Evolutionary conservation across 306 rosid species (phyloP), one percentile per base, ranked within the genome.

Genomic region (Arachis hypogaea): DNA sequence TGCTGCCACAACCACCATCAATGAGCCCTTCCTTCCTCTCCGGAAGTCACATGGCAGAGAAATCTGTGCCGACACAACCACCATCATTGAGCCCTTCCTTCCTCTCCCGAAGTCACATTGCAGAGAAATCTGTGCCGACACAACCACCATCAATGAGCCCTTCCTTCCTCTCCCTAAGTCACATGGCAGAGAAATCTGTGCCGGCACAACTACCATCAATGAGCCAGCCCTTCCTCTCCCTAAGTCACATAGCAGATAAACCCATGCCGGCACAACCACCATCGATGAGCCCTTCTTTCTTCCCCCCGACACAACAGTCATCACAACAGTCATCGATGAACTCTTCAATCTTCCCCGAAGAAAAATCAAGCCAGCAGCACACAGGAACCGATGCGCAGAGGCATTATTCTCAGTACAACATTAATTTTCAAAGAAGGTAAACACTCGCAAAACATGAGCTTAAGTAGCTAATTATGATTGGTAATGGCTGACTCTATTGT

Each of bases 341-440:
- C 73, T 64, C 83, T 64, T 60, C 90, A 38, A 71, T 80, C 54
- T 64, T 64, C 14, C 68, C 88, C 14, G n/a, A 49, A 8, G 83
- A 76, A 82, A 74, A 59, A 44, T 41, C 36, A 9, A 50, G 50
- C 41, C 7, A 9, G 68, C 74, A 82, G 0, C 79, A 83, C 70
- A 55, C 72, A 38, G 83, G 81, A n/a, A 68, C 77, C 68, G 84
- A 73, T 82, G 76, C 89, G 38, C 76, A 81, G 72, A 66, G 83
- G 54, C 70, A 73, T 38, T 63, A 80, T 56, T 57, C 75, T 50
- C 84, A 78, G 64, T 67, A 74, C 54, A 73, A 59, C 14, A 83
- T 76, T 71, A 83, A 80, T n/a, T 63, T 82, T 67, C 66, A 78
- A 41, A 81, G 81, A 76, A 81, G 82, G 87, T 88, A 55, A 85